A percentile compares a stretch with the other conserved stretches of the same genome.
Evolutionary conservation across 768 basidiomycete genomes (phyloP).

Genomic region (Pholiota conissans): DNA sequence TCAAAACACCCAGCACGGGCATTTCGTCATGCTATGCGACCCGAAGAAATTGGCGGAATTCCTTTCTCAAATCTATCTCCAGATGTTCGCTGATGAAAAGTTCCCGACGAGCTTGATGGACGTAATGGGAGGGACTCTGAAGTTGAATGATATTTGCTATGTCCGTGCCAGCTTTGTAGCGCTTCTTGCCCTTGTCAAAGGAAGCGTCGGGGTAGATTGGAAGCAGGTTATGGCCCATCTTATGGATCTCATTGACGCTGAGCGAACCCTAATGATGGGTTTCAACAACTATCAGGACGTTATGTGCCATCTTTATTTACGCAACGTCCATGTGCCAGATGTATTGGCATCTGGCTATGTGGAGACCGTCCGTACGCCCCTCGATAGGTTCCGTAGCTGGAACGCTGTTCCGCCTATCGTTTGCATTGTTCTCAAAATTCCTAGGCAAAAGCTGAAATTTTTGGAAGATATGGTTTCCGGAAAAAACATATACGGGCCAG

Average conservation of each 20-base stretch:
- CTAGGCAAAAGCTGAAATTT: constrained; percentile 26
- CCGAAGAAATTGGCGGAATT: constrained; percentile 33
- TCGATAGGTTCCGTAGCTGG: constrained; percentile 32
- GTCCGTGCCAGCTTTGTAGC: constrained; percentile 46
- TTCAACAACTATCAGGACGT: constrained; percentile 38
- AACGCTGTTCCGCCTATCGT: constrained; percentile 37
- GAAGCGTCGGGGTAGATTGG: constrained; percentile 42
- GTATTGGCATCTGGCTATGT: constrained; percentile 10
- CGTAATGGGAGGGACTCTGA: not conserved
- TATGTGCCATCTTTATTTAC: constrained; percentile 34
- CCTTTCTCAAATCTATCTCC: constrained; percentile 41
- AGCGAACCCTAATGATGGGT: constrained; percentile 25
- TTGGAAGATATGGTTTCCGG: constrained; percentile 24
- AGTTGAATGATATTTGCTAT: constrained; percentile 39
- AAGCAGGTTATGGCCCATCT: constrained; percentile 34
- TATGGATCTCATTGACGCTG: constrained; percentile 22
- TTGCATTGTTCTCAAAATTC: constrained; percentile 35
- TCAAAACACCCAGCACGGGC: not conserved
- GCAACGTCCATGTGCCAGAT: constrained; percentile 22
- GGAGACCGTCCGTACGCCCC: constrained; percentile 5
- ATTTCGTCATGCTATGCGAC: constrained; percentile 16
- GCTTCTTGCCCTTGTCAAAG: constrained; percentile 42
- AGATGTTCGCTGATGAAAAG: constrained; percentile 45
- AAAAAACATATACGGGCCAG: too few species aligned
- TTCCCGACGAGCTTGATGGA: constrained; percentile 6